Percentiles rank a stretch among this genome's conserved stretches.
Conservation (phyloP, 805 yeast species). For the Spencermartinsiella europaea region DNA sequence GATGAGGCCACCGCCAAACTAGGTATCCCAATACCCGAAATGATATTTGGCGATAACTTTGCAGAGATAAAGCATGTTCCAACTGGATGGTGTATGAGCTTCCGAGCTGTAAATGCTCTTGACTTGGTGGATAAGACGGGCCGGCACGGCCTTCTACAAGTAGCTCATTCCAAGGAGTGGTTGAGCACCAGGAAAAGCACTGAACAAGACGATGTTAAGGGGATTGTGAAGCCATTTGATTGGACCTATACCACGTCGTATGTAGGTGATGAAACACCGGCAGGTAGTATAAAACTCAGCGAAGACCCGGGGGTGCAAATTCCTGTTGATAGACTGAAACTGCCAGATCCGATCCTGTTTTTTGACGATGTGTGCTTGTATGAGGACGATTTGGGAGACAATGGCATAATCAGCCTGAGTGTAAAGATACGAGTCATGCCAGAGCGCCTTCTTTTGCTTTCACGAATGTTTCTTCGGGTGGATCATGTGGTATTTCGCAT, state of each 20-base stretch:
- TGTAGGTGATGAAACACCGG: slow-evolving; percentile 43
- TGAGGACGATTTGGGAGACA: slow-evolving; percentile 96
- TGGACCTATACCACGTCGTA: slow-evolving; percentile 93
- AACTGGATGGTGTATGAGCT: slow-evolving; percentile 47
- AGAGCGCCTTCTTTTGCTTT: slow-evolving; percentile 63
- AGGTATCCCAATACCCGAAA: slow-evolving; percentile 87
- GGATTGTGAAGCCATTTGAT: slow-evolving; percentile 79
- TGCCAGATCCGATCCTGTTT: slow-evolving; percentile 80
- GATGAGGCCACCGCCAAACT: slow-evolving; percentile 57
- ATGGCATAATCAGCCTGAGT: slow-evolving; percentile 76
- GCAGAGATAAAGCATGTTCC: slow-evolving; percentile 46
- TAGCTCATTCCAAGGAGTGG: slow-evolving; percentile 89
- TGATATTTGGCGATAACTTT: slow-evolving; percentile 87
- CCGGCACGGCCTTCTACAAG: slow-evolving; percentile 49
- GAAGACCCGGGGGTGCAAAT: slow-evolving; percentile 38
- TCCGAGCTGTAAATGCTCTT: slow-evolving; percentile 75
- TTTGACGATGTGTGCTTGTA: slow-evolving; percentile 83
- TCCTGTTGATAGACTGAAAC: slow-evolving; percentile 64
- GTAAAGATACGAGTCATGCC: slow-evolving; percentile 88
- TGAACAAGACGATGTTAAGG: slow-evolving; percentile 42
- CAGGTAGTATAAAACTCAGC: slow-evolving; percentile 18
- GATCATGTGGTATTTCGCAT: slow-evolving; percentile 84
- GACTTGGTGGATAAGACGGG: slow-evolving; percentile 53
- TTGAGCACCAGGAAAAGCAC: slow-evolving; percentile 31
- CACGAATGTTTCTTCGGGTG: slow-evolving; percentile 78